A percentile compares a stretch with the other conserved stretches of the same genome.
phyloP scores from a whole-genome alignment of 2,329 filamentous ascomycete genomes.

The Aspergillus sergii region DNA sequence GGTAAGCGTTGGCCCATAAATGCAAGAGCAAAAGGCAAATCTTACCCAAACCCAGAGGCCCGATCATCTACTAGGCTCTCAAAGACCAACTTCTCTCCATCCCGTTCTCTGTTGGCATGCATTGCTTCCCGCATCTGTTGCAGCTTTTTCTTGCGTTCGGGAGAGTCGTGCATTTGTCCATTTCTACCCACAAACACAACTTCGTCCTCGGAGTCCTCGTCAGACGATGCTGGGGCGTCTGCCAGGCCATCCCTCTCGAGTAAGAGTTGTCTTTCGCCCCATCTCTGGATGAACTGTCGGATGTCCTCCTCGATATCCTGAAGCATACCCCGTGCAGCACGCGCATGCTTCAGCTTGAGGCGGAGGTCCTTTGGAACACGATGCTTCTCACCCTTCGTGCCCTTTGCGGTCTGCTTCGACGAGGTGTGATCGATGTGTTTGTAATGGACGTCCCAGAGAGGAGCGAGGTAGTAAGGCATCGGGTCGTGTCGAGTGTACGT shows the following conservation, averaged over 20 bases:
- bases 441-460: conserved; percentile 73
- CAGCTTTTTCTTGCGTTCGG: conserved; percentile 55
- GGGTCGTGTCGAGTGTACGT: conserved; percentile 73
- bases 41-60: conserved; percentile 79
- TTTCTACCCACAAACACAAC: conserved; percentile 84
- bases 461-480: conserved; percentile 87
- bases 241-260: conserved; percentile 49
- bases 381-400: conserved; percentile 32
- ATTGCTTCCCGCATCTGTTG: conserved; percentile 47
- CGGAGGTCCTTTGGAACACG: conserved; percentile 78
- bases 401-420: conserved; percentile 44
- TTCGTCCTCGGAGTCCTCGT: conserved; percentile 72
- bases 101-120: conserved; percentile 42
- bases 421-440: conserved; percentile 43
- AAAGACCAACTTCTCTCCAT: conserved; percentile 73
- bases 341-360: conserved; percentile 75
- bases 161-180: conserved; percentile 63
- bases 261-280: conserved; percentile 56
- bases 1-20: conserved; percentile 18
- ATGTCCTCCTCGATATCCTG: conserved; percentile 85
- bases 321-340: conserved; percentile 77
- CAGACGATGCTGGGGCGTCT: conserved; percentile 42
- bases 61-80: conserved; percentile 76
- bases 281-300: conserved; percentile 69
- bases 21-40: conserved; percentile 25